Base-by-base conservation (phyloP, 1,139 yeast species). In the Geotrichum carabidarum region DNA sequence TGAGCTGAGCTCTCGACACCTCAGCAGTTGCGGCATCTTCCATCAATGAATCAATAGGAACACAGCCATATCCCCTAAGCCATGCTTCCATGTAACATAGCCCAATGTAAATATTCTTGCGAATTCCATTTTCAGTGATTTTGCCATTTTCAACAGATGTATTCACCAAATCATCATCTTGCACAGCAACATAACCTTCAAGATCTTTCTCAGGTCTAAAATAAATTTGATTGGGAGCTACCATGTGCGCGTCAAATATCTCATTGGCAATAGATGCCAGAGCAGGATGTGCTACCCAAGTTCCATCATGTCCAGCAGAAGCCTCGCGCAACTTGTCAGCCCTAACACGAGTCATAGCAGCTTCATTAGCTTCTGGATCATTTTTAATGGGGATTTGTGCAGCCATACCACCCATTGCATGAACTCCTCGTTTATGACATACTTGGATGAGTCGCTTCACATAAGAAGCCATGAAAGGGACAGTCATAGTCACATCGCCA, bases 1-100 rank as follows among this genome's bases (percentile, higher is more conserved):
- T 83, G 64, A 86, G 78, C 72, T 84, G 90, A 41, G 88, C 80
- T 70, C 94, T 82, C 35, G 91, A 84, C 42, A 86, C 93, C 71
- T 86, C 94, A 54, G 93, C 93, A 56, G 93, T 86, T 50, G 93
- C 93, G 53, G 93, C 93, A 66, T 86, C 93, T 73, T 85, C 94
- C 94, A 85, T 85, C 72, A 85, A 77, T 70, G 79, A 83, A 75
- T 86, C 84, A 72, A 85, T 84, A 63, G 94, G 91, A 58, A 86
- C 90, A 74, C 90, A 83, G 27, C 93, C 93, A 61, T 81, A 72
- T 57, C 87, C 86, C 64, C 89, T 78, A 66, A 86, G 79, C 93
- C 93, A 86, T 43, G 91, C 91, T 74, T 83, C 93, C 73, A 84
- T 83, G 73, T 86, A 85, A 34, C 84, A 79, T 60, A 86, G 77